Evolutionary conservation across 1,284 basidiomycete species (phyloP), one percentile per base, ranked within the genome.

Genomic region (Pascua sp.): DNA sequence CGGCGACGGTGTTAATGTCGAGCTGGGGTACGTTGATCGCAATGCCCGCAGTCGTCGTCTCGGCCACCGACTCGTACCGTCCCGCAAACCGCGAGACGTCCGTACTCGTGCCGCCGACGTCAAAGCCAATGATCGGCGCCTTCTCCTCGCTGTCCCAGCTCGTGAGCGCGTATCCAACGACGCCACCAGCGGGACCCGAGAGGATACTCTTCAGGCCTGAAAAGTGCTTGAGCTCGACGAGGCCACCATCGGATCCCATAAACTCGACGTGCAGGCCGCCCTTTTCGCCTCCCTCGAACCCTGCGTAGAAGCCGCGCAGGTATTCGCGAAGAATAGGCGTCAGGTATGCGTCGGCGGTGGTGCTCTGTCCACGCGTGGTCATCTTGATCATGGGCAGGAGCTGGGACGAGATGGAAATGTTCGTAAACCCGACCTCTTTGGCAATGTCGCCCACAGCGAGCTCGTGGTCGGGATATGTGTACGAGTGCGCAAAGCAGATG

Each of bases 261-360:
- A 93, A 93, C 73, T 78, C 76, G 42, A 80, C 78, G 40, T 69
- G 64, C 32, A 76, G 65, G 9, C 64, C 63, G 13, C 67, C 63
- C 17, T 70, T 54, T 43, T 63, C 55, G 51, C 67, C 67, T n/a
- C 67, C 82, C 63, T 94, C 89, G 66, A 97, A 97, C 0, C 93
- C 92, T 38, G 78, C 76, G 77, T 93, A 96, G 80, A 97, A 96
- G 0, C 91, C 90, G 63, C 93, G 87, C n/a, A 97, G 83, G 69
- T 97, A 97, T 37, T 85, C 82, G 18, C 83, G 80, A 40, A 97
- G 78, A 48, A 96, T 89, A 1, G 94, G 95, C 0, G 94, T 97
- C 37, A 98, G 84, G 73, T 98, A 98, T 2, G 95, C 96, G 67
- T 98, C 95, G 0, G 93, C 95, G 0, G 92, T 96, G 0, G 91